A percentile compares a stretch with the other conserved stretches of the same genome.
Conservation (phyloP, 2,329 filamentous ascomycete species). For the Lasiodiplodia hormozganensis region DNA sequence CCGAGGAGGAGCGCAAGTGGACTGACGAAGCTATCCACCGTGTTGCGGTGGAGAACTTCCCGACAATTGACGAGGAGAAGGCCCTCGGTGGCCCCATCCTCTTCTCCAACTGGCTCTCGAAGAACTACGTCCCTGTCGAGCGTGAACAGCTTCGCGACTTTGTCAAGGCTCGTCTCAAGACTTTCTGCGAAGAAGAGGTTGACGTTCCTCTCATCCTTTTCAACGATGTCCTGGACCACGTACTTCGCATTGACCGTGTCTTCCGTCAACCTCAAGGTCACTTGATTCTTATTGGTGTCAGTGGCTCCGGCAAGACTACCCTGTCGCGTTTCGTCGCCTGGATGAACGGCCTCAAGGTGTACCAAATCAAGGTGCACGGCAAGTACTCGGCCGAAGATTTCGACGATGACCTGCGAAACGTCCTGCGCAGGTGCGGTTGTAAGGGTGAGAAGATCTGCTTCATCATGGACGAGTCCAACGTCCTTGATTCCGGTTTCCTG, state of each 20-base stretch:
- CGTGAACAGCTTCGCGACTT: conserved; percentile 95
- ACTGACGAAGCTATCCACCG: conserved; percentile 86
- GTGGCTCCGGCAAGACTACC: conserved; percentile 97
- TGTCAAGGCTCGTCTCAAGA: conserved; percentile 94
- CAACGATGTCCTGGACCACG: conserved; percentile 98
- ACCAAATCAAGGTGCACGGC: conserved; percentile 99
- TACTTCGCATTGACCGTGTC: conserved; percentile 96
- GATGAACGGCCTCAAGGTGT: conserved; percentile 99
- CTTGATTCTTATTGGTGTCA: conserved; percentile 97
- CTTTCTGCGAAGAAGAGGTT: conserved; percentile 99
- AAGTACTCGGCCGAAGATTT: conserved; percentile 99
- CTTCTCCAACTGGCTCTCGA: conserved; percentile 99
- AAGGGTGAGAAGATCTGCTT: conserved; percentile 99
- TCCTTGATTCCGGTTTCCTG: conserved; percentile 96
- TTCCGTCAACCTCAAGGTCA: conserved; percentile 98
- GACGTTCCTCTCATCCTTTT: conserved; percentile 99
- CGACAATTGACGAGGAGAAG: conserved; percentile 88
- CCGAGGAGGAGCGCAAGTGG: conserved; percentile 93
- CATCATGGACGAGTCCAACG: conserved; percentile 99
- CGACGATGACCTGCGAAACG: conserved; percentile 93
- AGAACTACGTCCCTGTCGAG: conserved; percentile 97
- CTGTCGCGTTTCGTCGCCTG: conserved; percentile 97
- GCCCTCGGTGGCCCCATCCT: conserved; percentile 92
- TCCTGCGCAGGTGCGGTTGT: conserved; percentile 91
- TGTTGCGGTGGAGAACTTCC: conserved; percentile 91